These are phyloP conservation scores for Cordyceps militaris DNA, from an alignment of 2,329 filamentous ascomycete species.

Conservation along the genomic window DNA sequence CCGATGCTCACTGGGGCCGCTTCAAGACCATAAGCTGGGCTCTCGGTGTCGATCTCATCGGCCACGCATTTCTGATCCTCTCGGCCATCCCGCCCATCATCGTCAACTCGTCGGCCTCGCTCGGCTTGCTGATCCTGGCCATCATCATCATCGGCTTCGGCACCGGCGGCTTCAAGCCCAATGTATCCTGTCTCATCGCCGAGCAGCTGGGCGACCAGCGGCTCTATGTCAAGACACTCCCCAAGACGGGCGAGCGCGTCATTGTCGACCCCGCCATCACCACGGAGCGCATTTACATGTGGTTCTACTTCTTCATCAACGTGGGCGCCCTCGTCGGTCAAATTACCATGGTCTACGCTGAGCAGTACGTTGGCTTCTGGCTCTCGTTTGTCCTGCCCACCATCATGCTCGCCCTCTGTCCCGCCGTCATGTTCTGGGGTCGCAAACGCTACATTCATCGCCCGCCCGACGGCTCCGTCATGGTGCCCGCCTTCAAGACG, in stretches of 20 bases:
- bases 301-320: conserved; percentile 69
- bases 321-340: conserved; percentile 58
- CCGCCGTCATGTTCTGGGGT: conserved; percentile 53
- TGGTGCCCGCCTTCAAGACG: conserved; percentile 56
- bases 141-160: conserved; percentile 47
- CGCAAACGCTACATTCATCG: conserved; percentile 50
- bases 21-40: conserved; percentile 62
- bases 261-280: conserved; percentile 60
- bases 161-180: conserved; percentile 70
- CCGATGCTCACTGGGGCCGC: conserved; percentile 56
- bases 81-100: conserved; percentile 60
- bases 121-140: conserved; percentile 59
- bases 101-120: conserved; percentile 43
- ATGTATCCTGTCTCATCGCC: conserved; percentile 60
- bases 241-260: conserved; percentile 50
- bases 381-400: conserved; percentile 63
- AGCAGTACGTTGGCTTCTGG: conserved; percentile 71
- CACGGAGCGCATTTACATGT: conserved; percentile 56
- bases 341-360: conserved; percentile 62
- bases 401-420: conserved; percentile 55
- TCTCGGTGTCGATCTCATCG: conserved; percentile 54
- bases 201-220: conserved; percentile 56
- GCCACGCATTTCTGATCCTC: conserved; percentile 58
- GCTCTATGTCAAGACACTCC: conserved; percentile 43
- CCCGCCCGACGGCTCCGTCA: conserved; percentile 60